Conservation (phyloP, 106 monocot species). For the Xerophyta viscosa region DNA sequence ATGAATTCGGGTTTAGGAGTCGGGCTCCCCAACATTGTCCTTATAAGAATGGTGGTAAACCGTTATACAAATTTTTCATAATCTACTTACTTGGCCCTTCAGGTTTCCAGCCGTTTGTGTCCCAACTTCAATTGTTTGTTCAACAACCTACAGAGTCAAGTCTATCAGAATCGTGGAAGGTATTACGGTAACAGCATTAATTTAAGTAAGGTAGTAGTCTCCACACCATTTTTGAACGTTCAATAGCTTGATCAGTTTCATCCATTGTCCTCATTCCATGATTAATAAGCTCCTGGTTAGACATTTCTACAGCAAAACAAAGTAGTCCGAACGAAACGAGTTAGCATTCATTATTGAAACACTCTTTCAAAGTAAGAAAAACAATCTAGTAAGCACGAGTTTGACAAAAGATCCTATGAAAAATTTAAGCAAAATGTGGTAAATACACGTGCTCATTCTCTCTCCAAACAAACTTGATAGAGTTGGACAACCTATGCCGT, state of each 20-base stretch:
- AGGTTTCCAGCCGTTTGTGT: constrained; percentile 73
- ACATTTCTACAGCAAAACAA: constrained; percentile 64
- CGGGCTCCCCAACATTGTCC: too few species aligned
- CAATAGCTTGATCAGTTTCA: constrained; percentile 92
- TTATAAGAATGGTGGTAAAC: too few species aligned
- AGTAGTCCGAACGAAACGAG: neutral
- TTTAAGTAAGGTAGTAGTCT: neutral
- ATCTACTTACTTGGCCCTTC: constrained; percentile 70
- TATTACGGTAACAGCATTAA: too few species aligned
- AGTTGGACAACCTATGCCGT: too few species aligned
- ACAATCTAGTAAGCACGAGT: neutral
- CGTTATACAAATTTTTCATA: too few species aligned
- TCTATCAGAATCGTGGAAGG: constrained; percentile 11
- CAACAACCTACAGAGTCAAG: constrained; percentile 65
- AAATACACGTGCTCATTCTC: too few species aligned
- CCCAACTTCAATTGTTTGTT: constrained; percentile 91
- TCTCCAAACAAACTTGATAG: too few species aligned
- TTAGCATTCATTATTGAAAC: neutral
- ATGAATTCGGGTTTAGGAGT: too few species aligned
- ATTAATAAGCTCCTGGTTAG: constrained; percentile 77
- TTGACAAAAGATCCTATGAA: too few species aligned
- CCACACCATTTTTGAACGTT: constrained; percentile 76
- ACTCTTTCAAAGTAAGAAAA: neutral
- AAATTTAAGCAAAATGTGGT: too few species aligned
- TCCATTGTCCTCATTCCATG: constrained; percentile 78